Percentiles rank a stretch among this genome's conserved stretches.
Evolutionary conservation across 1,284 basidiomycete species (phyloP).

Genomic region (Agaricales sp.): DNA sequence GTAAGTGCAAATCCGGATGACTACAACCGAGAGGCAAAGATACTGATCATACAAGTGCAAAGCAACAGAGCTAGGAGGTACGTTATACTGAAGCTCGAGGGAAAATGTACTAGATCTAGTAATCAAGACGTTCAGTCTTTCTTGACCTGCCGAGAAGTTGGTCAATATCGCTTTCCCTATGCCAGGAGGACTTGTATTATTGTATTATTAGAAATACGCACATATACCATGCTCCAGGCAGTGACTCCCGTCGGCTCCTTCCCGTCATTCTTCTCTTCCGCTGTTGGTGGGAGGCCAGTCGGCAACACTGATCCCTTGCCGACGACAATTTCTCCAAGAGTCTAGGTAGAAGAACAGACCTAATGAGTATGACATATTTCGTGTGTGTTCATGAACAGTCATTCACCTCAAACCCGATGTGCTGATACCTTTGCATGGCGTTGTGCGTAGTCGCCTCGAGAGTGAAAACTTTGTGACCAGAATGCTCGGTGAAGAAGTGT

Average conservation of each 20-base stretch:
- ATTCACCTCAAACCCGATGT: not conserved
- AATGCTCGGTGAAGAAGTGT: not conserved
- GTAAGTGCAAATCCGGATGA: too few relatives aligned
- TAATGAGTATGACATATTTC: too few relatives aligned
- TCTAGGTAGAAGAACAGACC: not conserved
- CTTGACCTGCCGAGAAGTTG: too few relatives aligned
- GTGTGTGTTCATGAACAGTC: not conserved
- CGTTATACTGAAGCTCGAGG: too few relatives aligned
- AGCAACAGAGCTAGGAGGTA: too few relatives aligned
- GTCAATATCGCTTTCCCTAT: too few relatives aligned
- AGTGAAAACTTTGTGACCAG: not conserved
- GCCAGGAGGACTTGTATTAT: too few relatives aligned
- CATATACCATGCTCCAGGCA: conserved; percentile 1
- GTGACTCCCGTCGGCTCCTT: not conserved
- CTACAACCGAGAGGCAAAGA: too few relatives aligned
- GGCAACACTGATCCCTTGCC: not conserved
- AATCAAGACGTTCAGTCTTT: too few relatives aligned
- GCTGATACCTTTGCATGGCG: not conserved
- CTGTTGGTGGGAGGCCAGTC: not conserved
- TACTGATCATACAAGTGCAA: too few relatives aligned
- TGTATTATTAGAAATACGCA: not conserved
- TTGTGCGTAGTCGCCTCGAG: not conserved
- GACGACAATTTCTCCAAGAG: not conserved
- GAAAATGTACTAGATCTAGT: too few relatives aligned
- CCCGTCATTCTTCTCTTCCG: not conserved